phyloP scores from a whole-genome alignment of 768 basidiomycete species.

The Amanita muscaria region DNA sequence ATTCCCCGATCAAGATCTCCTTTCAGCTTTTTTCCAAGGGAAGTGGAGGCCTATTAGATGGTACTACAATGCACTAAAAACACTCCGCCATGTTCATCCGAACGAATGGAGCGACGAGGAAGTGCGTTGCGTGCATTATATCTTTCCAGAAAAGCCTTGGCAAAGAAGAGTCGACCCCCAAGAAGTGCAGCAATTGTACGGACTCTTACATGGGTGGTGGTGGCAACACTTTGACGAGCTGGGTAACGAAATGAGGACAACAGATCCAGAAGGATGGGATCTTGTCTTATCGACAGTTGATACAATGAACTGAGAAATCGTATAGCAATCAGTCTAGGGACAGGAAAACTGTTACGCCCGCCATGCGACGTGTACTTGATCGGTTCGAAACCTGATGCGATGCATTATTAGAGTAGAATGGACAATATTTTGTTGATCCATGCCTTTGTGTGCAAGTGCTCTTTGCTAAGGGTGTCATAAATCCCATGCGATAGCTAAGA shows the following conservation, averaged over 20 bases:
- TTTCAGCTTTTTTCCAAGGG: conserved; percentile 71
- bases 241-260: conserved; percentile 31
- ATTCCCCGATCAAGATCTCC: conserved; percentile 92
- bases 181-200: conserved; percentile 33
- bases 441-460: conserved; percentile 92
- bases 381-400: conserved; percentile 77
- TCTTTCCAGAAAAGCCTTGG: conserved; percentile 86
- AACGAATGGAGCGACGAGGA: conserved; percentile 79
- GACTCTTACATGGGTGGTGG: conserved; percentile 65
- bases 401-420: background rate
- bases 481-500: conserved; percentile 86
- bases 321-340: conserved; percentile 2
- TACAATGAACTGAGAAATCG: conserved; percentile 12
- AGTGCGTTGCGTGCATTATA: conserved; percentile 82
- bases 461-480: conserved; percentile 63
- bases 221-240: conserved; percentile 58
- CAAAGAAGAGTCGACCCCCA: conserved; percentile 35
- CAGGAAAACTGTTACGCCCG: conserved; percentile 28
- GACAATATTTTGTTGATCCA: conserved; percentile 12
- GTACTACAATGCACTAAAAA: conserved; percentile 90
- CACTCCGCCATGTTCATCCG: conserved; percentile 64
- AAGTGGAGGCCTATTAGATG: conserved; percentile 75
- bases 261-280: conserved; percentile 40
- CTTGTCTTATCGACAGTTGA: conserved; percentile 45
- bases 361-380: conserved; percentile 91